These are phyloP conservation scores for Cardamine occulta DNA, from an alignment of 345 rosid genomes.

Conservation along the genomic window DNA sequence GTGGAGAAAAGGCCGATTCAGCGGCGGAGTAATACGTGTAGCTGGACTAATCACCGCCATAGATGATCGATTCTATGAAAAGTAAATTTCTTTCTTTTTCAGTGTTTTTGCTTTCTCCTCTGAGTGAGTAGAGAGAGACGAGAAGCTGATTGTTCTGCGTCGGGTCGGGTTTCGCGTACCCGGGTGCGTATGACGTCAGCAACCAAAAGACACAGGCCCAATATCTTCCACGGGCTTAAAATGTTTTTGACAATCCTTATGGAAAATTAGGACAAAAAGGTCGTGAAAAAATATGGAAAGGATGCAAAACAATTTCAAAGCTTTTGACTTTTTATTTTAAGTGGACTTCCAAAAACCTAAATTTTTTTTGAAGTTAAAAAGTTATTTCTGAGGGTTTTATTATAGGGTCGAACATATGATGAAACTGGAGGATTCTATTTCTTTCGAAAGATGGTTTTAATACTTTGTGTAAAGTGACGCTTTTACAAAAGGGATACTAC, in stretches of 20 bases:
- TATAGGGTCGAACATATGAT: not conserved
- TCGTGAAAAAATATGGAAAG: too few species aligned
- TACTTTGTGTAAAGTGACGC: slow-evolving; percentile 9
- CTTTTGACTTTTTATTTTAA: not conserved
- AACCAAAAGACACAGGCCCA: slow-evolving; percentile 25
- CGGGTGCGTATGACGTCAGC: slow-evolving; percentile 6
- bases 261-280: not conserved
- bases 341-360: not conserved
- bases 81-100: not conserved
- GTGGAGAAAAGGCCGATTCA: slow-evolving; percentile 35
- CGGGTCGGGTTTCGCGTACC: slow-evolving; percentile 21
- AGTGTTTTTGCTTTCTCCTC: not conserved
- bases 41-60: slow-evolving; percentile 57
- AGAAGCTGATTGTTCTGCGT: not conserved
- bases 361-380: not conserved
- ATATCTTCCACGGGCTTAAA: not conserved
- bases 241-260: not conserved
- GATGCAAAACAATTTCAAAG: not conserved
- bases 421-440: slow-evolving; percentile 5
- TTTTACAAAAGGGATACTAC: slow-evolving; percentile 21
- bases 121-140: slow-evolving; percentile 16
- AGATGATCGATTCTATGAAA: slow-evolving; percentile 16
- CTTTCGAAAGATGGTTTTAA: not conserved
- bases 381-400: not conserved
- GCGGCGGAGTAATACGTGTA: slow-evolving; percentile 45